phyloP scores from a whole-genome alignment of 2,329 filamentous ascomycete species.

The Dactylonectria macrodidyma region DNA sequence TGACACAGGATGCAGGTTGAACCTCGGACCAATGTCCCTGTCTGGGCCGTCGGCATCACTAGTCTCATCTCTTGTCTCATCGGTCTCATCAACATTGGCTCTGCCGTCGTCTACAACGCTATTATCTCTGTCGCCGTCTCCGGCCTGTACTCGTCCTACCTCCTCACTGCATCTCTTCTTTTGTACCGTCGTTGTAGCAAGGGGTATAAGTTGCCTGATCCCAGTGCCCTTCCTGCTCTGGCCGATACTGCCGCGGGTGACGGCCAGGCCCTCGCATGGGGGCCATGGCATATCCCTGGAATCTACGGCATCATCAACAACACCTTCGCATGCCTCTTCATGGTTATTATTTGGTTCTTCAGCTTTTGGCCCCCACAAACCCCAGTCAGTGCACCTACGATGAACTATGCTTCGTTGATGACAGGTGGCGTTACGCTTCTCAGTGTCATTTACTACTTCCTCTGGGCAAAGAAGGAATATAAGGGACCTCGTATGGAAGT shows the following conservation, averaged over 20 bases:
- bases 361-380: constrained; percentile 61
- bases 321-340: constrained; percentile 65
- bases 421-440: constrained; percentile 58
- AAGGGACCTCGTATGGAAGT: constrained; percentile 57
- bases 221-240: constrained; percentile 35
- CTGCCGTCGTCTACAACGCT: constrained; percentile 42
- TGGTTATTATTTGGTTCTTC: constrained; percentile 69
- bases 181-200: constrained; percentile 44
- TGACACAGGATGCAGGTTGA: constrained; percentile 35
- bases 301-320: constrained; percentile 68
- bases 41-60: constrained; percentile 40
- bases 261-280: constrained; percentile 58
- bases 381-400: constrained; percentile 46
- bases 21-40: constrained; percentile 38
- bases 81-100: constrained; percentile 43
- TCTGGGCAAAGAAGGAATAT: constrained; percentile 58
- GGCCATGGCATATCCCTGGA: constrained; percentile 68
- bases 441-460: constrained; percentile 61
- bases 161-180: constrained; percentile 40
- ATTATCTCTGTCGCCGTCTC: constrained; percentile 43
- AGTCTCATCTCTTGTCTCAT: constrained; percentile 42
- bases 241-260: constrained; percentile 35
- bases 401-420: constrained; percentile 64
- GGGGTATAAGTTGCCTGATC: constrained; percentile 42
- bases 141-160: constrained; percentile 41